phyloP scores from a whole-genome alignment of 2,329 filamentous ascomycete genomes.

The Exserohilum turcica region DNA sequence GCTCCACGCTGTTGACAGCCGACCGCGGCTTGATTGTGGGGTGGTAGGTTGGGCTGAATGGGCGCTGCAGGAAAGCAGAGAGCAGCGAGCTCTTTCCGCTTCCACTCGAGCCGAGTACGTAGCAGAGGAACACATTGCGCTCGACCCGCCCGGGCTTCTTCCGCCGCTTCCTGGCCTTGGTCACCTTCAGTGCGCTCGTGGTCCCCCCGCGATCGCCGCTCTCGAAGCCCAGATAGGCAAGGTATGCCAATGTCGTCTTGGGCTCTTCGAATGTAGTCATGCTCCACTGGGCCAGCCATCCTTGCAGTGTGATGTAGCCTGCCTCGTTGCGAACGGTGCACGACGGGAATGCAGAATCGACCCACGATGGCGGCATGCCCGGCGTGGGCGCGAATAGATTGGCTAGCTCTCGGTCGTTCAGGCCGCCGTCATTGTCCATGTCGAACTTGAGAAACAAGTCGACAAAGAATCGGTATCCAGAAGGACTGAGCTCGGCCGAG shows the following conservation, averaged over 20 bases:
- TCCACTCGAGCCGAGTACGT: slow-evolving; percentile 81
- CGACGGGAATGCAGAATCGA: slow-evolving; percentile 85
- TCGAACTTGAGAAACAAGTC: slow-evolving; percentile 94
- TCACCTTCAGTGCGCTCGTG: slow-evolving; percentile 88
- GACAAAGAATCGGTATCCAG: slow-evolving; percentile 96
- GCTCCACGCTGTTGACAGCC: slow-evolving; percentile 93
- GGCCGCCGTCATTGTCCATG: slow-evolving; percentile 93
- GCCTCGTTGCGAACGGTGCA: slow-evolving; percentile 95
- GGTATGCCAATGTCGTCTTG: slow-evolving; percentile 91
- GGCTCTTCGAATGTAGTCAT: slow-evolving; percentile 99
- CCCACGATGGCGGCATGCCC: slow-evolving; percentile 84
- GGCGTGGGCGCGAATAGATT: slow-evolving; percentile 93
- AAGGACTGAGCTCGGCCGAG: slow-evolving; percentile 90
- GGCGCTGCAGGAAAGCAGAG: slow-evolving; percentile 87
- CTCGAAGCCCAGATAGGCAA: slow-evolving; percentile 95
- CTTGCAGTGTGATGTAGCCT: slow-evolving; percentile 92
- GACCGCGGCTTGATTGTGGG: slow-evolving; percentile 94
- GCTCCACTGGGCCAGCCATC: slow-evolving; percentile 98
- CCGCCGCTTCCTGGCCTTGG: slow-evolving; percentile 85
- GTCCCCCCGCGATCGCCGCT: slow-evolving; percentile 72
- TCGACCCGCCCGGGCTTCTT: slow-evolving; percentile 83
- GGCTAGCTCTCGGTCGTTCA: slow-evolving; percentile 83
- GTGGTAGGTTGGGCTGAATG: slow-evolving; percentile 81
- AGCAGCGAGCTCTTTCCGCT: slow-evolving; percentile 92
- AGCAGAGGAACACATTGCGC: slow-evolving; percentile 91